phyloP scores from a whole-genome alignment of 2,329 filamentous ascomycete species.

The Colletotrichum spinosum region DNA sequence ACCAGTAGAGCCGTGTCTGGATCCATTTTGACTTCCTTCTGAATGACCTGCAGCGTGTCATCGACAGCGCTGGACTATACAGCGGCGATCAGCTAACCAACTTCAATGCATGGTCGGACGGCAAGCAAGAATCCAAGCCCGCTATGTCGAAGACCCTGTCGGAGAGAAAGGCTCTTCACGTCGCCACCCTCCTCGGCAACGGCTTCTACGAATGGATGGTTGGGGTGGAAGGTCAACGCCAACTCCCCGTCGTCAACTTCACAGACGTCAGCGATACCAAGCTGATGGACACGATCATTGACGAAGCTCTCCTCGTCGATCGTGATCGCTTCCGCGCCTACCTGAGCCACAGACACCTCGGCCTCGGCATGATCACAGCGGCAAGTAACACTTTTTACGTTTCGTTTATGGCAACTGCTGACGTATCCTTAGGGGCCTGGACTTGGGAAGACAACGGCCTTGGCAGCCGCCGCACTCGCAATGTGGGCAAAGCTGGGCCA shows the following conservation, averaged over 20 bases:
- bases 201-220: neutral
- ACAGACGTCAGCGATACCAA: neutral
- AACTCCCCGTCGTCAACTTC: neutral
- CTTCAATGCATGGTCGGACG: neutral
- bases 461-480: constrained; percentile 20
- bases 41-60: too few relatives aligned
- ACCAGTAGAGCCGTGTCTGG: too few relatives aligned
- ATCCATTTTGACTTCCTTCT: too few relatives aligned
- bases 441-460: constrained; percentile 35
- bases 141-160: neutral
- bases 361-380: constrained; percentile 3
- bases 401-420: neutral
- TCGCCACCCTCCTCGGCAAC: neutral
- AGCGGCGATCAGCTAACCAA: too few relatives aligned
- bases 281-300: neutral
- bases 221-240: neutral
- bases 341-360: constrained; percentile 1
- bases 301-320: constrained; percentile 1
- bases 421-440: constrained; percentile 33
- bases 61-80: too few relatives aligned
- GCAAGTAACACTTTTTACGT: neutral
- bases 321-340: constrained; percentile 1
- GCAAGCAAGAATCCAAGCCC: neutral
- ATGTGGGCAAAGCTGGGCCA: constrained; percentile 30
- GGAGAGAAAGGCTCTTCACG: neutral